These are phyloP conservation scores for Tardiomyces depauwii DNA, from an alignment of 1,139 yeast genomes.

Conservation along the genomic window DNA sequence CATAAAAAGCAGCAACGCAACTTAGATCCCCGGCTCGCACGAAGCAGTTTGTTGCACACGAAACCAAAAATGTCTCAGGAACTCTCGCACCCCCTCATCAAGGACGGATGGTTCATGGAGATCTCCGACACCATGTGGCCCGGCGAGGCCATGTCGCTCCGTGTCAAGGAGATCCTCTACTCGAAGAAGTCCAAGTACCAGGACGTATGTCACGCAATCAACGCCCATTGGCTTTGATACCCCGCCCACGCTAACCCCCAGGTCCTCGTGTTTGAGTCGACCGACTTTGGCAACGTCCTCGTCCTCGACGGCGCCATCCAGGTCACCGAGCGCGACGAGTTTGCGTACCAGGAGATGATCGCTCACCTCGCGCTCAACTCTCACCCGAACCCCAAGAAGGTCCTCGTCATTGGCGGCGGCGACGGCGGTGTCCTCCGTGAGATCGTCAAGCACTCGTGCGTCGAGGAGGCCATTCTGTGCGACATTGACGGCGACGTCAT, in stretches of 20 bases:
- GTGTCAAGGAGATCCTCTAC: constrained; percentile 66
- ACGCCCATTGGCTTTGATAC: no score
- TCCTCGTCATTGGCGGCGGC: constrained; percentile 86
- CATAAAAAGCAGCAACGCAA: no score
- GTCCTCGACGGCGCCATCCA: constrained; percentile 82
- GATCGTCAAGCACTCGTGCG: constrained; percentile 59
- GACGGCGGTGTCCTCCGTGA: constrained; percentile 91
- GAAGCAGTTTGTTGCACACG: no score
- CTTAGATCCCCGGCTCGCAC: no score
- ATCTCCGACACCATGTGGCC: constrained; percentile 85
- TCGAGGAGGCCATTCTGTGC: constrained; percentile 66
- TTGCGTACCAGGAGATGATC: constrained; percentile 81
- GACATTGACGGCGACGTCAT: constrained; percentile 90
- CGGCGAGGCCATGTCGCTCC: constrained; percentile 86
- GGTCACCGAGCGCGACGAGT: constrained; percentile 84
- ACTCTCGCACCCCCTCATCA: constrained; percentile 6
- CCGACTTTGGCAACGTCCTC: constrained; percentile 71
- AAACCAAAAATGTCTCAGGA: background rate
- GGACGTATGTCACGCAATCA: constrained; percentile 41
- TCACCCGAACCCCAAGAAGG: constrained; percentile 62
- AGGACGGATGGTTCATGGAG: constrained; percentile 90
- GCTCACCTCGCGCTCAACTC: constrained; percentile 69
- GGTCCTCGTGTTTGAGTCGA: constrained; percentile 57
- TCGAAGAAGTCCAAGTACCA: constrained; percentile 71
- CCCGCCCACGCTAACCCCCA: background rate